Base-by-base conservation (phyloP, 129 eudicot genomes). In the Sambucus nigra region DNA sequence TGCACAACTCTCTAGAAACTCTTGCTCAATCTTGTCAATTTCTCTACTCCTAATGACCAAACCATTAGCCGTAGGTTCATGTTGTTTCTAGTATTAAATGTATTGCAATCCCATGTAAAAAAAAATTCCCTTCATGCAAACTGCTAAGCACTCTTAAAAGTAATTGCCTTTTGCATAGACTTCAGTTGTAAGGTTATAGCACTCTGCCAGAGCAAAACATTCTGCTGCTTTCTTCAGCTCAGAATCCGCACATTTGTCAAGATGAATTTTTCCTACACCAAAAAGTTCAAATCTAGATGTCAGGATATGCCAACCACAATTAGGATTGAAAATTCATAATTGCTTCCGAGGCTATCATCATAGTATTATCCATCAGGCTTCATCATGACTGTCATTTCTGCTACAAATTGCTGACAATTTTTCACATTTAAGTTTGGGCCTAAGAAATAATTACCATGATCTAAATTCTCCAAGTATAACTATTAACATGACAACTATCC, bases 1-100 rank as follows among this genome's bases (percentile, higher is more conserved):
- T 33, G 96, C 96, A 61, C 86, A 69, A 44, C 70, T 61, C 61
- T 87, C 86, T 12, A 87, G 45, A 29, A 76, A 83, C 46, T 67
- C 73, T 23, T 76, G 83, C 46, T 63, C 78, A n/a, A 80, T 64
- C 41, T 61, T 59, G 52, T 76, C 76, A 0, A 83, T 25, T 44
- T 83, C 89, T 38, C 52, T 69, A 28, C 32, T 50, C 47, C 31
- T 41, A 9, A 22, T 18, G 27, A 18, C 42, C 4, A 31, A 5
- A 24, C 11, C 16, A 29, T 64, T 59, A 25, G 39, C 62, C 7
- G 19, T 29, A 32, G 40, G 6, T n/a, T 24, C 59, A 13, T 64
- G 71, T 7, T 61, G 47, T 69, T 87, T 87, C 96, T 94, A 79
- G 10, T 25, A 42, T 10, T 64, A 60, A 22, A 78, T 73, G 38